Evolutionary conservation across 2,329 filamentous ascomycete genomes (phyloP).

Genomic region (Curvularia lunata): DNA sequence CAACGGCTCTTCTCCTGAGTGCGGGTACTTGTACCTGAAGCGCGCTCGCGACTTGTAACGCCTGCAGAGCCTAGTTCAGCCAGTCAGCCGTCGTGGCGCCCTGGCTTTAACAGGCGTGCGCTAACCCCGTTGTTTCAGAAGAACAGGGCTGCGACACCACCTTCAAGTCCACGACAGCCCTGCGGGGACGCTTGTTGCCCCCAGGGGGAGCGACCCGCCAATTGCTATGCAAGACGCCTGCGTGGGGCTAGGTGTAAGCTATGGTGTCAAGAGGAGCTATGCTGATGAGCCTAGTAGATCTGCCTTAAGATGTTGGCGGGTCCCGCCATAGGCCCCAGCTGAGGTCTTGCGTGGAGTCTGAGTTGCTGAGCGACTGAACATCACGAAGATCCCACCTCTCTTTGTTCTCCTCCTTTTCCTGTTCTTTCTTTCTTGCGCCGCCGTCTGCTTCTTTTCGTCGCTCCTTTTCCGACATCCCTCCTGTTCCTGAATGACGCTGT

Average conservation of each 20-base stretch:
- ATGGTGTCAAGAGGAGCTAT: background rate
- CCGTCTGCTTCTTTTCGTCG: conserved; percentile 7
- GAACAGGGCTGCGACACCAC: conserved; percentile 25
- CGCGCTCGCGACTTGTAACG: conserved; percentile 30
- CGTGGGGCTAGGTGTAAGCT: background rate
- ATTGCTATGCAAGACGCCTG: conserved; percentile 13
- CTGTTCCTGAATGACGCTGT: conserved; percentile 34
- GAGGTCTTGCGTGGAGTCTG: conserved; percentile 13
- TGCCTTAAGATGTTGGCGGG: conserved; percentile 29
- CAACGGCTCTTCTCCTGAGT: conserved; percentile 21
- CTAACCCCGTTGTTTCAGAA: conserved; percentile 33
- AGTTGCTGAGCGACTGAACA: conserved; percentile 37
- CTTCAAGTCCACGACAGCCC: conserved; percentile 2
- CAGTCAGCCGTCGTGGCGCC: conserved; percentile 19
- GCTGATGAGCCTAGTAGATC: conserved; percentile 27
- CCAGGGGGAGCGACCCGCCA: conserved; percentile 15
- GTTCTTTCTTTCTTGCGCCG: conserved; percentile 12
- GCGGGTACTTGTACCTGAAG: conserved; percentile 27
- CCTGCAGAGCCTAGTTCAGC: conserved; percentile 5
- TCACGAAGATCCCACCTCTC: conserved; percentile 29
- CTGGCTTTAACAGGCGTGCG: background rate
- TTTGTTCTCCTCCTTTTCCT: background rate
- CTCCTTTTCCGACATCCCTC: background rate
- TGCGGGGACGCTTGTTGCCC: conserved; percentile 20
- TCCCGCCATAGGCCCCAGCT: conserved; percentile 9